Base-by-base conservation (phyloP, 2,329 filamentous ascomycete species). In the Pestalotiopsis sp. region DNA sequence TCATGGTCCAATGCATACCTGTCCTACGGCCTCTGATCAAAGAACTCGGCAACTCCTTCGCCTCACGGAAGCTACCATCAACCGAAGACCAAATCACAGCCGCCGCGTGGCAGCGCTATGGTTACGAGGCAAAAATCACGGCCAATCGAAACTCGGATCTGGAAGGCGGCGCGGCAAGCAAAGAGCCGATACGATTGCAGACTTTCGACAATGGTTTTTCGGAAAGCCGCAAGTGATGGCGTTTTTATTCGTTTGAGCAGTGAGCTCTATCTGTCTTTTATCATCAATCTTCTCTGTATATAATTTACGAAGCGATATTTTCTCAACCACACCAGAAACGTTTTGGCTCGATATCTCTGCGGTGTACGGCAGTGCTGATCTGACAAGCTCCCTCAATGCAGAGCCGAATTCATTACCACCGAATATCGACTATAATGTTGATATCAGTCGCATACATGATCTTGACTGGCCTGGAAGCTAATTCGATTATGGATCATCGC, bases 1-100 rank as follows among this genome's bases (percentile, higher is more conserved):
- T 65, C 14, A 65, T 65, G 39, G 62, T 65, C 11, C 62, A 65
- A 36, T 65, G 39, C 12, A 65, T 65, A 49, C 62, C 62, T 2
- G 62, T 65, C 14, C 45, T 65, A 1, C 17, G 62, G 36, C 62
- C 62, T 13, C 23, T 65, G 12, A 25, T 65, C 38, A 25, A 14
- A n/a, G 38, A 65, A 38, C 12, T 65, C 25, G 62, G 59, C 31
- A 62, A 41, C 36, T 17, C 59, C 5, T 38, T 62, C 14, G 14
- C 59, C 25, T 62, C 59, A 7, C 59, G 59, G 59, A 62, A 62
- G 59, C 59, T 62, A 4, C 27, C 59, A 17, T 62, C 59, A 14
- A 62, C 59, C 4, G 59, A 62, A 62, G 59, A 62, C 20, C 27
- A 39, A 4, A 39, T 20, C 0, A 62, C 59, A 4, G 59, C 59